Conservation (phyloP, 257 asterid species). For the Nyctanthes arbortristis region DNA sequence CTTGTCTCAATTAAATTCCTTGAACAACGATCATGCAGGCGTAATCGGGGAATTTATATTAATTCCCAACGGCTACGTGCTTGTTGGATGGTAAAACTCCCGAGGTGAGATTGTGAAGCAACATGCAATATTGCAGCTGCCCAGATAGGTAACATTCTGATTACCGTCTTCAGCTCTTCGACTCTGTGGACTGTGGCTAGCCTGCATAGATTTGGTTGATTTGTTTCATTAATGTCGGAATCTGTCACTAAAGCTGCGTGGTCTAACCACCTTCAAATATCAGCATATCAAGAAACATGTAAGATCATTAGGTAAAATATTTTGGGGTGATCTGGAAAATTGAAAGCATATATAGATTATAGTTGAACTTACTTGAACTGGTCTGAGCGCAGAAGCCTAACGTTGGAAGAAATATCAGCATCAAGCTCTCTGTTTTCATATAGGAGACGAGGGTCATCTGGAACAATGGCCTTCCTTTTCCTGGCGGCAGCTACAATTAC, state of each 20-base stretch:
- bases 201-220: conserved; percentile 64
- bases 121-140: conserved; percentile 62
- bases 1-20: too few relatives aligned
- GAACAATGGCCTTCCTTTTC: conserved; percentile 44
- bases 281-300: background rate
- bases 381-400: conserved; percentile 67
- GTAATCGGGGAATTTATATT: too few relatives aligned
- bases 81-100: conserved; percentile 68
- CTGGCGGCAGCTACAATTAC: conserved; percentile 63
- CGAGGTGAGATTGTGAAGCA: conserved; percentile 60
- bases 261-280: conserved; percentile 57
- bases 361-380: conserved; percentile 76
- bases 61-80: too few relatives aligned
- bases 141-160: conserved; percentile 76
- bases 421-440: conserved; percentile 67
- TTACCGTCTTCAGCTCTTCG: conserved; percentile 72
- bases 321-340: background rate
- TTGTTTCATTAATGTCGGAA: conserved; percentile 35
- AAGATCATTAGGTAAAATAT: conserved; percentile 1
- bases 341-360: background rate
- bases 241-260: conserved; percentile 59
- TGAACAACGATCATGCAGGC: too few relatives aligned
- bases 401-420: conserved; percentile 53
- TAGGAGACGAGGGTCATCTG: conserved; percentile 37
- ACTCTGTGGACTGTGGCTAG: conserved; percentile 77